Conservation (phyloP, 2,329 filamentous ascomycete species). For the Neophaeococcomyces mojaviensis region DNA sequence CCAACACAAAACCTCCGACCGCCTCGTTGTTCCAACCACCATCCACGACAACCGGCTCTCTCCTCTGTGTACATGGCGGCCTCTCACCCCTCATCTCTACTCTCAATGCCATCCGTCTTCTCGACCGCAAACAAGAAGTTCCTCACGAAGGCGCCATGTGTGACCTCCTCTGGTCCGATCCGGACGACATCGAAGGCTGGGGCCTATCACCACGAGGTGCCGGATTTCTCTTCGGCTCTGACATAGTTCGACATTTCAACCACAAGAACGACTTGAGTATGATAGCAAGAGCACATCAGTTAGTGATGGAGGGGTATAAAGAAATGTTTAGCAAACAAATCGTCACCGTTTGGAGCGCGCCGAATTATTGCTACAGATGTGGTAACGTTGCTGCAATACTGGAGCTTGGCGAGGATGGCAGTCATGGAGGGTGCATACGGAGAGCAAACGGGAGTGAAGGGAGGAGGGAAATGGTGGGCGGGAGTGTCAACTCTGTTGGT, state of each 20-base stretch:
- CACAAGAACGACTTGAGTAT: constrained; percentile 85
- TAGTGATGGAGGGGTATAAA: constrained; percentile 99
- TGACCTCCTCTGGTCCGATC: constrained; percentile 94
- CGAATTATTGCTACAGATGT: constrained; percentile 94
- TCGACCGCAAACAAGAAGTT: constrained; percentile 96
- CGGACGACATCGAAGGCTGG: constrained; percentile 97
- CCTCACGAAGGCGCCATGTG: constrained; percentile 99
- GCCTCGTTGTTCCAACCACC: constrained; percentile 20
- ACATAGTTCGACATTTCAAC: constrained; percentile 95
- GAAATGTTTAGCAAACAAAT: constrained; percentile 97
- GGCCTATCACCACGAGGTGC: constrained; percentile 87
- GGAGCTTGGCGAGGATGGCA: constrained; percentile 62
- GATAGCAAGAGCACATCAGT: constrained; percentile 88
- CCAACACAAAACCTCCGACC: constrained; percentile 51
- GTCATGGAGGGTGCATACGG: constrained; percentile 44
- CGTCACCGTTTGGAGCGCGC: constrained; percentile 97
- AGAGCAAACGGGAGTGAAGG: constrained; percentile 37
- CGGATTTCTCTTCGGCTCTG: constrained; percentile 88
- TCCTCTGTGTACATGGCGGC: constrained; percentile 92
- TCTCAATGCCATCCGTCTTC: constrained; percentile 87
- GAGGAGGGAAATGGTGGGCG: constrained; percentile 29
- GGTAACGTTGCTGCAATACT: constrained; percentile 93
- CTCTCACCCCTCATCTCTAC: constrained; percentile 85
- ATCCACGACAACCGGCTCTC: constrained; percentile 61
- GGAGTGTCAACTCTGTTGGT: constrained; percentile 43